phyloP scores from a whole-genome alignment of 2,329 filamentous ascomycete species.

The Huntiella abstrusa region DNA sequence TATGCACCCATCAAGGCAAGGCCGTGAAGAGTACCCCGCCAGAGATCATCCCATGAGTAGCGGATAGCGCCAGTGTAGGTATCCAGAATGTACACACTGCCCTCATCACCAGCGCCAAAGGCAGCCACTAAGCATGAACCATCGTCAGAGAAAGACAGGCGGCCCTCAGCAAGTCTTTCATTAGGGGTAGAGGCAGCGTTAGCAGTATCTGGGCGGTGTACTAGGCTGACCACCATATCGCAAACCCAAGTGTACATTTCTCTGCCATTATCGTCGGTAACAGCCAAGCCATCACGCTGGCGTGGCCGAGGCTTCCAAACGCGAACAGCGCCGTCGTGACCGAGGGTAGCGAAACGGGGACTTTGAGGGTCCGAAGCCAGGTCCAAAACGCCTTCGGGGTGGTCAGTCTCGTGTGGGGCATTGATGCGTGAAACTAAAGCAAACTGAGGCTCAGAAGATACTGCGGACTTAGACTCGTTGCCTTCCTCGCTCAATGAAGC shows the following conservation, averaged over 20 bases:
- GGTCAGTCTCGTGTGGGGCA: constrained; percentile 49
- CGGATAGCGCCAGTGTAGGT: constrained; percentile 46
- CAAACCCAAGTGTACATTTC: constrained; percentile 58
- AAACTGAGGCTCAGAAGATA: constrained; percentile 27
- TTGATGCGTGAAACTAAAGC: constrained; percentile 70
- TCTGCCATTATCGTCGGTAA: constrained; percentile 38
- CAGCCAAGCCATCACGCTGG: constrained; percentile 46
- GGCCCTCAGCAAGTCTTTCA: constrained; percentile 31
- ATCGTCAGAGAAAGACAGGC: constrained; percentile 63
- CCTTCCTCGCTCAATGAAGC: constrained; percentile 13
- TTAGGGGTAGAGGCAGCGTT: constrained; percentile 17
- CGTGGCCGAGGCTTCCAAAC: constrained; percentile 64
- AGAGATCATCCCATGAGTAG: constrained; percentile 47
- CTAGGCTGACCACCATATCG: constrained; percentile 34
- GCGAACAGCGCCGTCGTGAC: constrained; percentile 58
- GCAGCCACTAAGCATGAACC: constrained; percentile 64
- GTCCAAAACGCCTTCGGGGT: constrained; percentile 45
- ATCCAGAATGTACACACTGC: constrained; percentile 60
- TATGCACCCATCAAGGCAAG: constrained; percentile 54
- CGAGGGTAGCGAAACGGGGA: constrained; percentile 65
- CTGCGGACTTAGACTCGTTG: background rate
- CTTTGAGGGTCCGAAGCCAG: constrained; percentile 51
- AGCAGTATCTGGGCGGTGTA: constrained; percentile 18
- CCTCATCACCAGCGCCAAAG: constrained; percentile 33
- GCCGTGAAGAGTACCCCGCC: constrained; percentile 44